A percentile compares a stretch with the other conserved stretches of the same genome.
Evolutionary conservation across 2,329 filamentous ascomycete genomes (phyloP).

Genomic region (Tolypocladium ovalisporum): DNA sequence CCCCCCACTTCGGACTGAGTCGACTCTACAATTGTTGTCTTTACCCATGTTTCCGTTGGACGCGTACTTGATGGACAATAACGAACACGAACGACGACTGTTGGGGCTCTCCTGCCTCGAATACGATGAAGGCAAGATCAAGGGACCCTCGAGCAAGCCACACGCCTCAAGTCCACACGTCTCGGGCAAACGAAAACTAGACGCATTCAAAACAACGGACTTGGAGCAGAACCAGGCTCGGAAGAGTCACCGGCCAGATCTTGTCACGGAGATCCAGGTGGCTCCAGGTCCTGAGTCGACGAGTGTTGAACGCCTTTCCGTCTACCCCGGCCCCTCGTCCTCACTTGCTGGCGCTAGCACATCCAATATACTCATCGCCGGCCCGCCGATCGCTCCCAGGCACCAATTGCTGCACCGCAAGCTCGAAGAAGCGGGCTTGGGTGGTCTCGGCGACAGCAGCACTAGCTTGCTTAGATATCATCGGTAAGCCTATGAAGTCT

Average conservation of each 20-base stretch:
- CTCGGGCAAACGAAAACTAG: background rate
- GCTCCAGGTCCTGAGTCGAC: background rate
- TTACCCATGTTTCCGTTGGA: background rate
- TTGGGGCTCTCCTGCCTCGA: background rate
- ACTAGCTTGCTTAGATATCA: constrained; percentile 1
- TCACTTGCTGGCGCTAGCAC: background rate
- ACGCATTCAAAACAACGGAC: background rate
- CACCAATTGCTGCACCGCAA: constrained; percentile 1
- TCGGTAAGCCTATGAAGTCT: background rate
- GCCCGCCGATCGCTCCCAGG: background rate
- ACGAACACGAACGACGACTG: constrained; percentile 1
- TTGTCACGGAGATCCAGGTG: background rate
- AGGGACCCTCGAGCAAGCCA: background rate
- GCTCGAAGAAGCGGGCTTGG: constrained; percentile 4
- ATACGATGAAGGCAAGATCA: background rate
- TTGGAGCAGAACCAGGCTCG: background rate
- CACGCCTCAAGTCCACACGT: background rate
- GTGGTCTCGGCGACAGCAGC: constrained; percentile 1
- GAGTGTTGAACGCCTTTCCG: background rate
- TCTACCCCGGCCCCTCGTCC: background rate
- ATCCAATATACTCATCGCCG: background rate
- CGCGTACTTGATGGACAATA: background rate
- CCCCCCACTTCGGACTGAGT: background rate
- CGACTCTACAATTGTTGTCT: background rate
- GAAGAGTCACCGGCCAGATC: background rate